phyloP scores from a whole-genome alignment of 2,329 filamentous ascomycete species.

The Fusarium sp. region DNA sequence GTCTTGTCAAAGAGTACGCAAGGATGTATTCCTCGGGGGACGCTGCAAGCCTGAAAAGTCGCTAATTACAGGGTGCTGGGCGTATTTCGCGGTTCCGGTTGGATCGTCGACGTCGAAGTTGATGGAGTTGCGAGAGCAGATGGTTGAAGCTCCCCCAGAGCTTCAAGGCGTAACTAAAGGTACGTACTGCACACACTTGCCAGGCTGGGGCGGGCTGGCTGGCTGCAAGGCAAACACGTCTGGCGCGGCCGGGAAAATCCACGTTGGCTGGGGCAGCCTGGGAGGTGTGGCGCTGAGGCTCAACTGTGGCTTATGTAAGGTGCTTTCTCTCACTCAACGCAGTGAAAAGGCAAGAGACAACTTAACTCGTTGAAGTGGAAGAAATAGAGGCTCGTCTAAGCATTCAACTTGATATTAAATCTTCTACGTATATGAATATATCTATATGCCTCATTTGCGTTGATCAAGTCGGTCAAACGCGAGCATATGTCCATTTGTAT shows the following conservation, averaged over 20 bases:
- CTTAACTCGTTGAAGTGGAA: neutral
- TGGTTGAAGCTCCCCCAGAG: constrained; percentile 40
- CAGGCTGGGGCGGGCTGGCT: constrained; percentile 10
- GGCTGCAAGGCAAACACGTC: constrained; percentile 57
- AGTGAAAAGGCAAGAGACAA: neutral
- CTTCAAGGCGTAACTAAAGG: constrained; percentile 33
- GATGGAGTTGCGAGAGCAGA: constrained; percentile 35
- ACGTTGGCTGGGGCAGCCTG: constrained; percentile 37
- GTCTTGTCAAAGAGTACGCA: constrained; percentile 18
- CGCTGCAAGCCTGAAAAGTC: neutral
- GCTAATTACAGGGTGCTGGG: constrained; percentile 21
- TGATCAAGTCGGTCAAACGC: neutral
- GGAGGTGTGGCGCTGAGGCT: constrained; percentile 32
- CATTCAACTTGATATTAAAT: neutral
- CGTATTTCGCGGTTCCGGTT: constrained; percentile 7
- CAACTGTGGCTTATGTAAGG: neutral
- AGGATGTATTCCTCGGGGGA: neutral
- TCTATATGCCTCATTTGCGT: neutral
- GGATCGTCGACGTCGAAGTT: constrained; percentile 31
- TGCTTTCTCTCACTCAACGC: neutral
- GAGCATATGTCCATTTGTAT: neutral
- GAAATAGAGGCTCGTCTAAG: neutral
- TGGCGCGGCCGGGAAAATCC: constrained; percentile 52
- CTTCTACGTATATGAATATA: neutral
- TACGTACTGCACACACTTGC: constrained; percentile 33